Percentiles rank a stretch among this genome's conserved stretches.
phyloP scores from a whole-genome alignment of 805 yeast species.

The Saccharomycopsis vini region DNA sequence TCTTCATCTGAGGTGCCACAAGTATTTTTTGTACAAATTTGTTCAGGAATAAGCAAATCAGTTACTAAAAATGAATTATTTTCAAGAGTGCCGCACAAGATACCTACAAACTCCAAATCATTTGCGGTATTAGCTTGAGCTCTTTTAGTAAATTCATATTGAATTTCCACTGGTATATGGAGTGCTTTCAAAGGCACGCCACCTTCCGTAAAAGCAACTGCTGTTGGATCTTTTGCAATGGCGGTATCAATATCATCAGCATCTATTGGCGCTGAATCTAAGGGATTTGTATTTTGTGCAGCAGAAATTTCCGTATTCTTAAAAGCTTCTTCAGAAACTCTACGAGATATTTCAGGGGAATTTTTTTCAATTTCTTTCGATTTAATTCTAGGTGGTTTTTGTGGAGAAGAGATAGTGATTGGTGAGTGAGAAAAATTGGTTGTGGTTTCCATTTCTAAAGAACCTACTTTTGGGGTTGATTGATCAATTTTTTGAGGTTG shows the following conservation, averaged over 20 bases:
- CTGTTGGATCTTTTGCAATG: no score
- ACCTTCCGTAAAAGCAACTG: conserved; percentile 41
- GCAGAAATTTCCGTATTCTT: no score
- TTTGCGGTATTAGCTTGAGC: conserved; percentile 41
- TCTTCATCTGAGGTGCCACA: conserved; percentile 57
- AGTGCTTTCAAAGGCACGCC: conserved; percentile 45
- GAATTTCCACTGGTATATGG: conserved; percentile 39
- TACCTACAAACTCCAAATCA: conserved; percentile 58
- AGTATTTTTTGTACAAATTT: conserved; percentile 52
- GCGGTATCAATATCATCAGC: no score
- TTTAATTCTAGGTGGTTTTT: conserved; percentile 16
- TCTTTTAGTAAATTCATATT: conserved; percentile 34
- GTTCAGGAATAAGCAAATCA: conserved; percentile 53
- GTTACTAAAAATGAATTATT: conserved; percentile 57
- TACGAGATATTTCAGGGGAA: no score
- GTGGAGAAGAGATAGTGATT: conserved; percentile 18
- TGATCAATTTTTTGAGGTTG: no score
- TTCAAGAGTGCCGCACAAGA: conserved; percentile 52
- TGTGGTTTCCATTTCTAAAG: not conserved
- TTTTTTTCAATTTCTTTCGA: no score
- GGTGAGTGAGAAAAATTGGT: conserved; percentile 11
- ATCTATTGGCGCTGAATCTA: no score
- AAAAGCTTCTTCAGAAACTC: no score
- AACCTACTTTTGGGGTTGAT: no score
- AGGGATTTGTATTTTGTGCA: no score